These are phyloP conservation scores for Chaetomiaceae sp. DNA, from an alignment of 2,329 filamentous ascomycete species.

Conservation along the genomic window DNA sequence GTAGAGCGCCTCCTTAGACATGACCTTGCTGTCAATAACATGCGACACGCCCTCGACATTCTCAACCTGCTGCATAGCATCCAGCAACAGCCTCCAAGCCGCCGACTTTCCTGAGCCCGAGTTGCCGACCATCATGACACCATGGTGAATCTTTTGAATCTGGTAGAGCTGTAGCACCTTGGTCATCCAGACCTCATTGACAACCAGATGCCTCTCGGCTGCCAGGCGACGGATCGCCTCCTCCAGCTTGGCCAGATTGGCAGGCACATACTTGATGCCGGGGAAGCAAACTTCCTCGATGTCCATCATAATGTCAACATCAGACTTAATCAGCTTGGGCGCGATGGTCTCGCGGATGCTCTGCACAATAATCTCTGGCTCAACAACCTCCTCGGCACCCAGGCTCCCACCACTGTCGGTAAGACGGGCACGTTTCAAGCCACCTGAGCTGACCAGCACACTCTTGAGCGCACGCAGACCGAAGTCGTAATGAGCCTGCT, in stretches of 20 bases:
- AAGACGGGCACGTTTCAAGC: constrained; percentile 82
- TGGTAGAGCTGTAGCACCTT: constrained; percentile 97
- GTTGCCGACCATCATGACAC: constrained; percentile 99
- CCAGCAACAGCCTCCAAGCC: constrained; percentile 87
- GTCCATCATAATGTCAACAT: constrained; percentile 80
- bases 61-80: constrained; percentile 87
- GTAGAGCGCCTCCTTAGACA: constrained; percentile 98
- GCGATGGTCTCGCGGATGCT: constrained; percentile 98
- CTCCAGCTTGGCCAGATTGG: constrained; percentile 74
- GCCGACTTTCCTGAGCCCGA: constrained; percentile 97
- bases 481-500: constrained; percentile 99
- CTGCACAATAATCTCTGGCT: constrained; percentile 97
- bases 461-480: constrained; percentile 96
- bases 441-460: constrained; percentile 95
- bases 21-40: constrained; percentile 98
- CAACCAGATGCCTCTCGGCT: constrained; percentile 77
- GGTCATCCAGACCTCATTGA: constrained; percentile 93
- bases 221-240: constrained; percentile 79
- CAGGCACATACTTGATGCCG: constrained; percentile 86
- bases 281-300: constrained; percentile 89
- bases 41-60: constrained; percentile 91
- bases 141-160: constrained; percentile 95
- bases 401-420: constrained; percentile 52
- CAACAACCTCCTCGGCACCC: constrained; percentile 68
- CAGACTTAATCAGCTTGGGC: constrained; percentile 88